Evolutionary conservation across 495 filamentous ascomycete genomes (phyloP).

Genomic region (Symbiotaphrina buchneri): DNA sequence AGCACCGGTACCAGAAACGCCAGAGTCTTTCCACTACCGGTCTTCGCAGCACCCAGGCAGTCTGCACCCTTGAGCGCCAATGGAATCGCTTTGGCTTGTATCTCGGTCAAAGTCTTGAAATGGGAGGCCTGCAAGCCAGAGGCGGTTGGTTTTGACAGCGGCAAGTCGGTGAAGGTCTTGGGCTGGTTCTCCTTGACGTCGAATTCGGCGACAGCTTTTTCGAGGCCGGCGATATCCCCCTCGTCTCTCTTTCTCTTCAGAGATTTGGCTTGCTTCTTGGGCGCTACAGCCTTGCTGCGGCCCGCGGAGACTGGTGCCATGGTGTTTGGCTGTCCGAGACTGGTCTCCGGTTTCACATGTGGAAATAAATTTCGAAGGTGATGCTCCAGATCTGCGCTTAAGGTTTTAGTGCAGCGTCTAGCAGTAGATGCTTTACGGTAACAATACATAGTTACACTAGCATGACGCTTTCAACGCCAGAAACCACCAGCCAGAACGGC

Average conservation of each 20-base stretch:
- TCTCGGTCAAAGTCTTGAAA: conserved; percentile 77
- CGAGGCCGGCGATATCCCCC: conserved; percentile 33
- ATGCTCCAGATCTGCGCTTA: too few species aligned
- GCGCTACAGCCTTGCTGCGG: conserved; percentile 13
- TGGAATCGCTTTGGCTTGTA: conserved; percentile 72
- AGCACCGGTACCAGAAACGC: conserved; percentile 83
- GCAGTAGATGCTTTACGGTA: too few species aligned
- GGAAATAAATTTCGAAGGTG: too few species aligned
- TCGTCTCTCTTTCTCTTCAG: conserved; percentile 44
- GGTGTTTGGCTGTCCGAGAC: too few species aligned
- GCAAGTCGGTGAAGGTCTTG: conserved; percentile 53
- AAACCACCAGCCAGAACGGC: too few species aligned
- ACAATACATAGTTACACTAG: too few species aligned
- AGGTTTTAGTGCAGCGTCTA: too few species aligned
- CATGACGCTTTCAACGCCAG: too few species aligned
- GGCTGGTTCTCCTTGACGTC: conserved; percentile 18
- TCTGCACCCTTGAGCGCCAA: conserved; percentile 70
- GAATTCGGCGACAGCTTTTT: conserved; percentile 21
- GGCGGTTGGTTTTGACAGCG: conserved; percentile 66
- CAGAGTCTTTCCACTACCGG: conserved; percentile 88
- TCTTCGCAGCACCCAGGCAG: conserved; percentile 89
- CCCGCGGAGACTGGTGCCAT: conserved; percentile 10
- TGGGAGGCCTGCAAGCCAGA: conserved; percentile 66
- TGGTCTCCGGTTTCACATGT: too few species aligned
- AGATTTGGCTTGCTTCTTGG: conserved; percentile 14